Conservation (phyloP, 1,284 basidiomycete genomes). For the Sphaerobolus stellatus region DNA sequence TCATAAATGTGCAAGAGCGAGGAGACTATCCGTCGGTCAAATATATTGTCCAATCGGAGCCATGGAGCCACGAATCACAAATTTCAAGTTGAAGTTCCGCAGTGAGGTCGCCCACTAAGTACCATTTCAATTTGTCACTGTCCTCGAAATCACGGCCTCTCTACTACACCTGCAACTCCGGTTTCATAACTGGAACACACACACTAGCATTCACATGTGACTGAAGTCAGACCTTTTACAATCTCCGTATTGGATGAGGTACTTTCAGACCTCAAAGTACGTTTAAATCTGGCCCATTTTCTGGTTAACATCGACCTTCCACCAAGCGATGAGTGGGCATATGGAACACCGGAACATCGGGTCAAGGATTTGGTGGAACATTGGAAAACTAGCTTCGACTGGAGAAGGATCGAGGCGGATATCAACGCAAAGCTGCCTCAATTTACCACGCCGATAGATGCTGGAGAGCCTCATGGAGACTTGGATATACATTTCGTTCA, state of each 20-base stretch:
- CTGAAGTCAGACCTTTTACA: neutral
- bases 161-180: too few relatives aligned
- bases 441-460: constrained; percentile 5
- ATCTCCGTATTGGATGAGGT: constrained; percentile 2
- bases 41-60: too few relatives aligned
- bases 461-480: constrained; percentile 1
- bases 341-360: constrained; percentile 1
- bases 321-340: neutral
- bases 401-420: constrained; percentile 6
- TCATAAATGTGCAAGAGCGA: too few relatives aligned
- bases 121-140: too few relatives aligned
- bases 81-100: too few relatives aligned
- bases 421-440: constrained; percentile 8
- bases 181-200: too few relatives aligned
- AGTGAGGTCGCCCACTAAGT: too few relatives aligned
- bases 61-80: too few relatives aligned
- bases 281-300: constrained; percentile 3
- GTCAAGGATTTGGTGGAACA: constrained; percentile 5
- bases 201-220: too few relatives aligned
- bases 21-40: too few relatives aligned
- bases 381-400: constrained; percentile 7
- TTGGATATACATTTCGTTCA: constrained; percentile 8
- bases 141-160: too few relatives aligned
- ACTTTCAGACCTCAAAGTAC: constrained; percentile 2
- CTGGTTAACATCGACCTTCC: neutral